Conservation (phyloP, 768 basidiomycete genomes). For the Lactifluus piperatus region DNA sequence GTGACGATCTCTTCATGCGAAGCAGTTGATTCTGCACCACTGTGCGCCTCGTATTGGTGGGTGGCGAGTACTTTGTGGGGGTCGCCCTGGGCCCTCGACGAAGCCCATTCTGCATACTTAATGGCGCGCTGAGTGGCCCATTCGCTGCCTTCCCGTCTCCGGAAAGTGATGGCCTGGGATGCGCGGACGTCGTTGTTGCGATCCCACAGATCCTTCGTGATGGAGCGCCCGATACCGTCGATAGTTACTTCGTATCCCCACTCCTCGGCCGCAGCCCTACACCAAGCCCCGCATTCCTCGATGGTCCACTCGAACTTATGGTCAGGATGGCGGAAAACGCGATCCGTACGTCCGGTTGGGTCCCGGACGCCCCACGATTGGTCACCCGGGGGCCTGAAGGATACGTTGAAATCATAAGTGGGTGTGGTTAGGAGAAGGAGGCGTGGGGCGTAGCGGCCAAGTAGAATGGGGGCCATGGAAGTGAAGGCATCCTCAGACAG, state of each 20-base stretch:
- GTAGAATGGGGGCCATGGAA: conserved; percentile 57
- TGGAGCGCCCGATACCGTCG: conserved; percentile 48
- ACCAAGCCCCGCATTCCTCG: conserved; percentile 64
- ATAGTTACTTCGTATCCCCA: conserved; percentile 70
- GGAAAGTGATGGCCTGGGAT: conserved; percentile 58
- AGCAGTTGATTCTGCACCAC: conserved; percentile 35
- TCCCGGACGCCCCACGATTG: conserved; percentile 47
- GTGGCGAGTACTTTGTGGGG: conserved; percentile 41
- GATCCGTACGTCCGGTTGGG: conserved; percentile 64
- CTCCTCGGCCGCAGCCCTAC: conserved; percentile 40
- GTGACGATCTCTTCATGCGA: conserved; percentile 40
- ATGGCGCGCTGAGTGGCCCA: conserved; percentile 24
- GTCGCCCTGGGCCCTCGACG: background rate
- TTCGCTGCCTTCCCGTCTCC: conserved; percentile 32
- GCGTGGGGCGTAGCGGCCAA: conserved; percentile 71
- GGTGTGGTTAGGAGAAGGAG: conserved; percentile 77
- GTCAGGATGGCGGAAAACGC: conserved; percentile 72
- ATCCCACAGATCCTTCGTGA: conserved; percentile 62
- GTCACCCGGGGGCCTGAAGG: conserved; percentile 52
- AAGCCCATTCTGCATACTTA: conserved; percentile 25
- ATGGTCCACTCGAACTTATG: conserved; percentile 88
- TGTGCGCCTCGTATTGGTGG: conserved; percentile 46
- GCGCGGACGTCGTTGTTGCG: conserved; percentile 60
- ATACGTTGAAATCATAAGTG: conserved; percentile 73
- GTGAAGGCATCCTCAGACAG: conserved; percentile 49